Evolutionary conservation across 106 monocot species (phyloP).

Genomic region (Hemerocallis citrina): DNA sequence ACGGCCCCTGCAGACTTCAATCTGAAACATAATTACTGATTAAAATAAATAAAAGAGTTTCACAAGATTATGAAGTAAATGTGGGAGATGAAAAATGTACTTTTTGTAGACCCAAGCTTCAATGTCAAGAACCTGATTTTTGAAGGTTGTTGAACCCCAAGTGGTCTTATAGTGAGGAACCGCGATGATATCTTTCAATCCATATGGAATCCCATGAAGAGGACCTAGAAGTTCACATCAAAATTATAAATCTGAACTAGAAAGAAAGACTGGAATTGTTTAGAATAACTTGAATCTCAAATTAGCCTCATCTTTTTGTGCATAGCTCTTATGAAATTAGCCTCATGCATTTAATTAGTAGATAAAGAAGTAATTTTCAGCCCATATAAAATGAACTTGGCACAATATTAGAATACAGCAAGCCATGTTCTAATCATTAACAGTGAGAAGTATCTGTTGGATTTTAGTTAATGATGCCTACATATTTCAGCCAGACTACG

Average conservation of each 20-base stretch:
- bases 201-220: constrained; percentile 97
- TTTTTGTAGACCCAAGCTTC: constrained; percentile 96
- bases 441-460: too few species aligned
- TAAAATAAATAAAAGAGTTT: background rate
- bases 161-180: constrained; percentile 83
- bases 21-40: constrained; percentile 22
- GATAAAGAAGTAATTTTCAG: too few species aligned
- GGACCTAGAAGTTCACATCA: constrained; percentile 39
- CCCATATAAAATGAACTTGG: too few species aligned
- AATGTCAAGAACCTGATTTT: constrained; percentile 64
- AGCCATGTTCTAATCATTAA: too few species aligned
- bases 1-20: constrained; percentile 75
- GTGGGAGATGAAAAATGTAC: constrained; percentile 14
- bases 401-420: too few species aligned
- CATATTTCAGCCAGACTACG: too few species aligned
- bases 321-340: too few species aligned
- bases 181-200: constrained; percentile 83
- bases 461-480: too few species aligned
- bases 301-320: too few species aligned
- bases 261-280: background rate
- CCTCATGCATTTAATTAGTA: too few species aligned
- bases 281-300: too few species aligned
- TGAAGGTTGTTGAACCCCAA: constrained; percentile 89
- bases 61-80: background rate
- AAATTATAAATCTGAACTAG: background rate